Evolutionary conservation across 768 basidiomycete species (phyloP).

Genomic region (Mycena vulgaris): DNA sequence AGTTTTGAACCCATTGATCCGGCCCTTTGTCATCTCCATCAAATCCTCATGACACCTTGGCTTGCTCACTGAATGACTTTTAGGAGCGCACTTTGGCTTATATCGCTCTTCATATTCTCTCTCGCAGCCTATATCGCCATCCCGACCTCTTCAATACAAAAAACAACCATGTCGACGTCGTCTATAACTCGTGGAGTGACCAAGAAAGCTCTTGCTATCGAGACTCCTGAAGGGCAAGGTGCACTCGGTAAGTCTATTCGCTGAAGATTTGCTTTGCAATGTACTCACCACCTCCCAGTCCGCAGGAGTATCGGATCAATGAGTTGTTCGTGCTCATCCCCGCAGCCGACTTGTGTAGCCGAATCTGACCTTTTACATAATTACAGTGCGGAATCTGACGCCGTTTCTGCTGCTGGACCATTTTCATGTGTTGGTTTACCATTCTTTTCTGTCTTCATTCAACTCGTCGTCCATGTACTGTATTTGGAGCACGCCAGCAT

Average conservation of each 20-base stretch:
- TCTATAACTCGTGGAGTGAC: constrained; percentile 76
- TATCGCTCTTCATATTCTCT: constrained; percentile 26
- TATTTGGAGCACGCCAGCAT: no score
- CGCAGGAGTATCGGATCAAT: constrained; percentile 88
- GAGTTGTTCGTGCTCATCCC: constrained; percentile 43
- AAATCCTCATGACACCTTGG: neutral
- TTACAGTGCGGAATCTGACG: constrained; percentile 77
- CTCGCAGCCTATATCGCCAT: constrained; percentile 33
- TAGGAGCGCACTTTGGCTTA: constrained; percentile 14
- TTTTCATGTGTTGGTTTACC: constrained; percentile 76
- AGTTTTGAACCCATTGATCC: no score
- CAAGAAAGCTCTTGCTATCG: constrained; percentile 84
- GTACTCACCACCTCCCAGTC: constrained; percentile 85
- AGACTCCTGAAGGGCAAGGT: constrained; percentile 71
- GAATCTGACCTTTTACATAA: constrained; percentile 1
- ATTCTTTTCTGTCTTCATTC: no score
- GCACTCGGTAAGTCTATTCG: constrained; percentile 12
- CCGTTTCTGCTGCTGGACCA: constrained; percentile 95
- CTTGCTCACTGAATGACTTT: constrained; percentile 25
- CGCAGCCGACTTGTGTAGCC: neutral
- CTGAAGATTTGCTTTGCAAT: constrained; percentile 50
- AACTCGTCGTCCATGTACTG: no score
- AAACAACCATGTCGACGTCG: constrained; percentile 45
- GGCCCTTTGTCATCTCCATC: no score
- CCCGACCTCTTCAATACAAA: neutral